Base-by-base conservation (phyloP, 352 stramenopile genomes). In the Globisporangium heterothallicum region DNA sequence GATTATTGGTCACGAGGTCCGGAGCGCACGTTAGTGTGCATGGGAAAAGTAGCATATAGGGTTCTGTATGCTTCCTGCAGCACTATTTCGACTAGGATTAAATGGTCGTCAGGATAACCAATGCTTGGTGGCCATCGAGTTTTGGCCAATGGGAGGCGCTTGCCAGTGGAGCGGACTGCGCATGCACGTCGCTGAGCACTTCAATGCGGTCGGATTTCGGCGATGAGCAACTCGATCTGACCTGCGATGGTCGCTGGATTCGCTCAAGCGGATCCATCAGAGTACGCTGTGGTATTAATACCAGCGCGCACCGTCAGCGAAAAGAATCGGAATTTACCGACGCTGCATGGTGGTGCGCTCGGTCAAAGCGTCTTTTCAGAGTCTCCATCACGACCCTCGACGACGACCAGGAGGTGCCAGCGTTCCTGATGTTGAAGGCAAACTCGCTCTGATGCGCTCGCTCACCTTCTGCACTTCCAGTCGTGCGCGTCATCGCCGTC, bases 101-200 rank as follows among this genome's bases (percentile, higher is more conserved):
- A 1, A 14, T 47, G 41, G 21, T 22, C 21, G n/a, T 47, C 41
- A 16, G 41, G 41, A 47, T 6, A 47, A 24, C 41, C 41, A 47
- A 47, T 47, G 41, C 41, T 47, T 47, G 41, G 41, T 16, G 14
- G 29, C 10, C 41, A 46, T 3, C 41, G 41, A 46, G 12, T 46
- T 46, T 46, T 29, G 41, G 14, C 41, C 41, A 46, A 46, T 46
- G n/a, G 18, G 21, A 22, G 21, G 12, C 41, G 40, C 40, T n/a
- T n/a, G n/a, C n/a, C n/a, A n/a, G n/a, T n/a, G n/a, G n/a, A n/a
- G n/a, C n/a, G n/a, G n/a, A n/a, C n/a, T n/a, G n/a, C n/a, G n/a
- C n/a, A n/a, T n/a, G n/a, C n/a, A n/a, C n/a, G n/a, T n/a, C n/a
- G n/a, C n/a, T n/a, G n/a, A n/a, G 19, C 41, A 46, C 41, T 27